Evolutionary conservation across 192 early-diverging fungal species (phyloP), one percentile per base, ranked within the genome.

Genomic region (Funneliformis geosporum): DNA sequence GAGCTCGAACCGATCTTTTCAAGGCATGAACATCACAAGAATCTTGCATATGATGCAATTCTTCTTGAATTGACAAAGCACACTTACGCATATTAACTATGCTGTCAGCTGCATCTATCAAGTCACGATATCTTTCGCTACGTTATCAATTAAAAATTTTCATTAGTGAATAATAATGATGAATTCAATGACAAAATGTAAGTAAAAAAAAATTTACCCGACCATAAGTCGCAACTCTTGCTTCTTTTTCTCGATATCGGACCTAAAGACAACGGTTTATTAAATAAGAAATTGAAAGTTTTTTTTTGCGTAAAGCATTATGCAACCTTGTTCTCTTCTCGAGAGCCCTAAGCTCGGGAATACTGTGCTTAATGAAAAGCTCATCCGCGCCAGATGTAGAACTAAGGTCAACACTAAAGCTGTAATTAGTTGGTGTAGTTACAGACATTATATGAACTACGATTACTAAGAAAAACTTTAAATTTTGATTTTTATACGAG

Each of bases 111-210:
- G 95, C 94, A 28, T 91, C 90, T 62, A 96, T 94, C 60, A 96
- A 78, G 76, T 96, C 95, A n/a, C 93, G 85, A 78, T 96, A 96
- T 33, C 93, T 86, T 76, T 96, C 94, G 23, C 94, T 95, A 79
- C 43, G 33, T 16, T 39, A 46, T n/a, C 62, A n/a, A n/a, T n/a
- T n/a, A n/a, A n/a, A n/a, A n/a, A 4, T 73, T 68, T 46, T 70
- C 55, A 79, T 47, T 72, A n/a, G n/a, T n/a, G n/a, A n/a, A n/a
- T n/a, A n/a, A n/a, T n/a, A n/a, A n/a, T n/a, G n/a, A n/a, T n/a
- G n/a, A n/a, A n/a, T n/a, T n/a, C n/a, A n/a, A n/a, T n/a, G 40
- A 42, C 1, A 28, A 50, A 59, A 16, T 40, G 61, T 11, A 8
- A 46, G 39, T 23, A 75, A 38, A 6, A 50, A 65, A 11, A 60